phyloP scores from a whole-genome alignment of 495 filamentous ascomycete genomes.

The Penicillium argentinense region DNA sequence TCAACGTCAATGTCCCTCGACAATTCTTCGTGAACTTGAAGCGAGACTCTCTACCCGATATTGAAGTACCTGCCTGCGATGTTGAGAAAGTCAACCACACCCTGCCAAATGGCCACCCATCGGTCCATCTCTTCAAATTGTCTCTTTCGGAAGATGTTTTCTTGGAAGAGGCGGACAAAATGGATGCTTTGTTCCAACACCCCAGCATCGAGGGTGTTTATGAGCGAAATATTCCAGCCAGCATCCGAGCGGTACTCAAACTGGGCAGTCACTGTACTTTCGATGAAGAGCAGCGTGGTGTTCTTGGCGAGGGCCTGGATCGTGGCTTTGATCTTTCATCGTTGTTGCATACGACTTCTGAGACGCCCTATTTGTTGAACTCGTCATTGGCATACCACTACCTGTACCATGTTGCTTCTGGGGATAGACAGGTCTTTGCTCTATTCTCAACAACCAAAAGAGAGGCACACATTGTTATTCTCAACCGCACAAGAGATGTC shows the following conservation, averaged over 20 bases:
- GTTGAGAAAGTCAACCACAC: slow-evolving; percentile 92
- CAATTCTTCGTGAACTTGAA: slow-evolving; percentile 91
- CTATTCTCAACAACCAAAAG: slow-evolving; percentile 82
- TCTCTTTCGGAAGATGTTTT: slow-evolving; percentile 86
- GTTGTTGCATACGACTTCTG: slow-evolving; percentile 63
- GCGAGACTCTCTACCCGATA: slow-evolving; percentile 79
- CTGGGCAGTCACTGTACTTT: slow-evolving; percentile 94
- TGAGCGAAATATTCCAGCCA: slow-evolving; percentile 85
- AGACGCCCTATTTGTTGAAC: slow-evolving; percentile 69
- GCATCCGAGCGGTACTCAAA: slow-evolving; percentile 79
- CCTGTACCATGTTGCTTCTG: slow-evolving; percentile 86
- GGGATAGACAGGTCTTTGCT: slow-evolving; percentile 90
- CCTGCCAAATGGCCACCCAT: slow-evolving; percentile 92
- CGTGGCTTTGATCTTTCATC: slow-evolving; percentile 87
- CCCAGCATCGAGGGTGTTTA: slow-evolving; percentile 96
- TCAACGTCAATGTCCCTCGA: slow-evolving; percentile 87
- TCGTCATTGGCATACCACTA: slow-evolving; percentile 77
- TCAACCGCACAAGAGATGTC: slow-evolving; percentile 74
- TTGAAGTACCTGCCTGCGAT: slow-evolving; percentile 81
- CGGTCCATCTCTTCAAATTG: slow-evolving; percentile 90
- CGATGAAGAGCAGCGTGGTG: slow-evolving; percentile 84
- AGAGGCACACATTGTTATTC: slow-evolving; percentile 80
- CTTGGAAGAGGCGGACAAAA: slow-evolving; percentile 76
- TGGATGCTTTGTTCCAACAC: slow-evolving; percentile 81
- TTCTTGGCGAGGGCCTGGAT: slow-evolving; percentile 89